Base-by-base conservation (phyloP, 257 asterid genomes). In the Rauvolfia tetraphylla region DNA sequence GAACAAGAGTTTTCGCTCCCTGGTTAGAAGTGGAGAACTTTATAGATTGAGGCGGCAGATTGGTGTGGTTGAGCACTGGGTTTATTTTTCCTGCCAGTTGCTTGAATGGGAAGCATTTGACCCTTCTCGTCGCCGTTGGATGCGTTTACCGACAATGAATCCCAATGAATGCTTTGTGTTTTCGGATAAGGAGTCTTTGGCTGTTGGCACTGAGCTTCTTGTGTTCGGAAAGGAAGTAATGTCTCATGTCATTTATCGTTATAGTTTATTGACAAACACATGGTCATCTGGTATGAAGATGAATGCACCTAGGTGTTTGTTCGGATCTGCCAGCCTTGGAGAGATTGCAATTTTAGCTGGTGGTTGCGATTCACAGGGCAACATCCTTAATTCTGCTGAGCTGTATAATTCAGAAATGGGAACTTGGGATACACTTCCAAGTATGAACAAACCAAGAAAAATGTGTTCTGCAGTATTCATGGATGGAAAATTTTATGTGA, bases 91-190 rank as follows among this genome's bases (percentile, higher is more conserved):
- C 0, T 89, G 99, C 91, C 96, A 90, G 78, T 80, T 89, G 76
- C 96, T 87, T n/a, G 98, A 91, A 75, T 95, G 99, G 99, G 98
- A 90, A 33, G 98, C 97, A 1, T 95, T 95, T 70, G 99, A 95
- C 83, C 99, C 99, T 22, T 80, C 17, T 59, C 83, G 97, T 48
- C 91, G 89, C 71, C 95, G 85, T 78, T 95, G 99, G 99, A 93
- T 95, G 97, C 92, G 84, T 53, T 70, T 95, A 38, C 99, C 99
- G 5, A 79, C 80, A 20, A 91, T 93, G 97, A 79, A 83, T 38
- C 87, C 95, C 8, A 88, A 95, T 7, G 93, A 93, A 0, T 88
- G 90, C 84, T 93, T 95, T 7, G 78, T 83, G 20, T 89, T 89
- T 67, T 90, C 96, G 0, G 99, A 95, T 75, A 95, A 91, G 82